Evolutionary conservation across 2,329 filamentous ascomycete genomes (phyloP).

Genomic region (Orbilia blumenaviensis): DNA sequence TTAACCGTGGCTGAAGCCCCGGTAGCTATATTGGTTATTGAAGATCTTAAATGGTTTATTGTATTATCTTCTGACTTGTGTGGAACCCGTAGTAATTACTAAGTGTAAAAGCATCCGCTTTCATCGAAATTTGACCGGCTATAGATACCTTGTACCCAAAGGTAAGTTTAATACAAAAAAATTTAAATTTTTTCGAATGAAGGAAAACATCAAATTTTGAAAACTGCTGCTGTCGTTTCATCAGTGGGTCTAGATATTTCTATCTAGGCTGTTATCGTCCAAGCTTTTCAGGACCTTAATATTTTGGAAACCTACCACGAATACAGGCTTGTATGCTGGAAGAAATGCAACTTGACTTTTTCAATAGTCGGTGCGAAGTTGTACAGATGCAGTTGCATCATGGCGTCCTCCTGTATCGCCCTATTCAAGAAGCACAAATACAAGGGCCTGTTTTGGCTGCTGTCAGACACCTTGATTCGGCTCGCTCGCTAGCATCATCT

Average conservation of each 20-base stretch:
- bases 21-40: constrained; percentile 13
- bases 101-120: constrained; percentile 8
- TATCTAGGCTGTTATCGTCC: constrained; percentile 46
- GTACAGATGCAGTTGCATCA: constrained; percentile 48
- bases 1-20: constrained; percentile 7
- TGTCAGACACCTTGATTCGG: background rate
- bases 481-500: background rate
- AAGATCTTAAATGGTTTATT: constrained; percentile 34
- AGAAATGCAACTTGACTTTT: constrained; percentile 3
- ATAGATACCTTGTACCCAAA: constrained; percentile 8
- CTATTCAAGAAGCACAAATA: constrained; percentile 9
- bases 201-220: background rate
- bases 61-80: constrained; percentile 24
- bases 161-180: background rate
- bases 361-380: constrained; percentile 15
- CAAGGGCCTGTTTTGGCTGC: constrained; percentile 9
- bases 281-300: constrained; percentile 23
- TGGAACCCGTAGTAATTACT: constrained; percentile 9
- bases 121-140: constrained; percentile 19
- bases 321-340: background rate
- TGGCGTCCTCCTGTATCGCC: constrained; percentile 16
- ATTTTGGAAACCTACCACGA: background rate
- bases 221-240: constrained; percentile 24
- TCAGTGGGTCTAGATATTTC: constrained; percentile 26
- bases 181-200: background rate